Base-by-base conservation (phyloP, 2,329 filamentous ascomycete genomes). In the Sphaerostilbella broomeana region DNA sequence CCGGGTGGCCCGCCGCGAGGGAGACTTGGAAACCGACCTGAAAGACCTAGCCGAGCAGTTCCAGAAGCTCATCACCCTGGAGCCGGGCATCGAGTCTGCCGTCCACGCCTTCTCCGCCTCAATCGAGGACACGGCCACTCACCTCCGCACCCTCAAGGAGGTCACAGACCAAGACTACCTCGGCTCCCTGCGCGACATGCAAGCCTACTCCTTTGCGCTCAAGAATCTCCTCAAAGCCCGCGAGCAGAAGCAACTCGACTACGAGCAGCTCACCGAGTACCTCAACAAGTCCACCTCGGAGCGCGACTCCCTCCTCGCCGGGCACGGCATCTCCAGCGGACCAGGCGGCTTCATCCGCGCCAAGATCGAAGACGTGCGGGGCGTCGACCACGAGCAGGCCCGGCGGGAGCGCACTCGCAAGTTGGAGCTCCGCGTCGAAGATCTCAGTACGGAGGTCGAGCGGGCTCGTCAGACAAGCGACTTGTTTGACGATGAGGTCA, bases 241-340 rank as follows among this genome's bases (percentile, higher is more conserved):
- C 24, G 92, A 98, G 67, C 88, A 94, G 67, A 98, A 98, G 60
- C 92, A 98, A 61, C 82, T 98, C 42, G 92, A 98, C 66, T 95
- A 90, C 56, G 92, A 98, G 65, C 89, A 87, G 49, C 73, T 98
- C 22, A 94, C 88, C 19, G 90, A 97, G 59, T 97, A 97, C 62
- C 84, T 95, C 38, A 86, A 86, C 65, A 95, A 94, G 60, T 87
- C 86, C 1, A 87, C 86, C 3, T 68, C 79, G 4, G 92, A 98
- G 62, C 83, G 89, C 33, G 92, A 98, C 62, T 71, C 76, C 12
- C 77, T 95, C 3, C 71, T 73, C 7, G 77, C 79, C 0, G 78
- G 80, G 9, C 79, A 82, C 49, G 54, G 57, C 36, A 52, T 58
- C 18, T 52, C 57, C 16, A 76, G 48, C 5, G 88, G 88, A 1